phyloP scores from a whole-genome alignment of 768 basidiomycete species.

The Cystobasidium tubakii region DNA sequence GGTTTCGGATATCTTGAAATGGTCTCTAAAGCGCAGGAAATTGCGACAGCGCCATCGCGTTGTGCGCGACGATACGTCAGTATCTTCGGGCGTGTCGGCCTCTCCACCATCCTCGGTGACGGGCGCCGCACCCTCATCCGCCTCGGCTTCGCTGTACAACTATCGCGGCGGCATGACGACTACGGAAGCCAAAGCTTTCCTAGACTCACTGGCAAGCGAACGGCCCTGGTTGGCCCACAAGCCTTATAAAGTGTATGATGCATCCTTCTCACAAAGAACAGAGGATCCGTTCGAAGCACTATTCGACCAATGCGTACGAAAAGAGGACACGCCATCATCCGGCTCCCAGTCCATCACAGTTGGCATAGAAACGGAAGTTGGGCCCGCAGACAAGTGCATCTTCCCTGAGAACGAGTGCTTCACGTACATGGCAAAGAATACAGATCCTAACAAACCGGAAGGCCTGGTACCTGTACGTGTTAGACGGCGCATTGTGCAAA shows the following conservation, averaged over 20 bases:
- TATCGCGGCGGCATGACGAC: neutral
- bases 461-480: conserved; percentile 38
- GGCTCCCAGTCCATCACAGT: conserved; percentile 38
- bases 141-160: neutral
- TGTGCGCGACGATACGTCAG: neutral
- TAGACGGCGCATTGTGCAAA: conserved; percentile 39
- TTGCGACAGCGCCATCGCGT: conserved; percentile 1
- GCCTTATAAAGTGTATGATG: conserved; percentile 41
- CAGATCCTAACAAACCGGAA: neutral
- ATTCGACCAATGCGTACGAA: conserved; percentile 37
- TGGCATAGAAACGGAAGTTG: conserved; percentile 43
- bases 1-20: conserved; percentile 14
- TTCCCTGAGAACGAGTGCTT: conserved; percentile 25
- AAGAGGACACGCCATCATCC: conserved; percentile 27
- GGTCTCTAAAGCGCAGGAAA: neutral
- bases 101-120: neutral
- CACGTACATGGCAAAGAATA: neutral
- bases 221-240: conserved; percentile 29
- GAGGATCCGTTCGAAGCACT: conserved; percentile 41
- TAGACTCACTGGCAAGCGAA: neutral
- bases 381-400: conserved; percentile 15
- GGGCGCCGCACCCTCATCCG: neutral
- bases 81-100: neutral
- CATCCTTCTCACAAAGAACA: conserved; percentile 38
- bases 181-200: neutral